Percentiles rank a stretch among this genome's conserved stretches.
Evolutionary conservation across 2,329 filamentous ascomycete species (phyloP).

Genomic region (Aspergillus phoenicis): DNA sequence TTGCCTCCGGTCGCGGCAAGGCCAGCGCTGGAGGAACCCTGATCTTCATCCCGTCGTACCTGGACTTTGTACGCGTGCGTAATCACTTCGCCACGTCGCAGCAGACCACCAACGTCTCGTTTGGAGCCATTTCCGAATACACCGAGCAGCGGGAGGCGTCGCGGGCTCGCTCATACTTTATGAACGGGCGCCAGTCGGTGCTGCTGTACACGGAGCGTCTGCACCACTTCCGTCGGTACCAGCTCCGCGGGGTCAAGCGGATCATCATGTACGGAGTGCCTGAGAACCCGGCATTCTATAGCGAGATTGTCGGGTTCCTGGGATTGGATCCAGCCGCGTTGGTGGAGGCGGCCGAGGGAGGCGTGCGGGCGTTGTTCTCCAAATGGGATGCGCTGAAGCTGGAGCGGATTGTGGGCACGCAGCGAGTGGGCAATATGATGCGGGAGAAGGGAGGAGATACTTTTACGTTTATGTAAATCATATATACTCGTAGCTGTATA

Average conservation of each 20-base stretch:
- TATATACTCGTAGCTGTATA: constrained; percentile 2
- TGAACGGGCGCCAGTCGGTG: constrained; percentile 77
- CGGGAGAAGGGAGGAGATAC: constrained; percentile 79
- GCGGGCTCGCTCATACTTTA: constrained; percentile 83
- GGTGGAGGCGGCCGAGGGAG: constrained; percentile 60
- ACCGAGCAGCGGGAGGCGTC: constrained; percentile 76
- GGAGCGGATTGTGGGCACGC: constrained; percentile 82
- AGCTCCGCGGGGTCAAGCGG: constrained; percentile 75
- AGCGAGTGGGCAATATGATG: constrained; percentile 81
- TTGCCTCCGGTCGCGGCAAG: constrained; percentile 36
- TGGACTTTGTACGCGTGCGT: constrained; percentile 90
- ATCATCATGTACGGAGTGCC: constrained; percentile 90
- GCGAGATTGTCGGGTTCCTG: constrained; percentile 47
- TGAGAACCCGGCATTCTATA: constrained; percentile 69
- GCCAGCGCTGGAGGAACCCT: constrained; percentile 71
- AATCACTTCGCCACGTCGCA: constrained; percentile 82
- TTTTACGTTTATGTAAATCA: constrained; percentile 84
- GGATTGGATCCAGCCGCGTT: constrained; percentile 50
- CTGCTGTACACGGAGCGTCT: constrained; percentile 90
- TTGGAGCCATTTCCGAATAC: constrained; percentile 89
- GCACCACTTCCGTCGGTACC: constrained; percentile 94
- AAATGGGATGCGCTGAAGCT: constrained; percentile 87
- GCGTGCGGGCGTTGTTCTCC: constrained; percentile 69
- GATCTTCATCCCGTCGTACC: constrained; percentile 88
- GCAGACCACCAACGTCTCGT: constrained; percentile 61